Conservation (phyloP, 768 basidiomycete genomes). For the Lactifluus volemus region DNA sequence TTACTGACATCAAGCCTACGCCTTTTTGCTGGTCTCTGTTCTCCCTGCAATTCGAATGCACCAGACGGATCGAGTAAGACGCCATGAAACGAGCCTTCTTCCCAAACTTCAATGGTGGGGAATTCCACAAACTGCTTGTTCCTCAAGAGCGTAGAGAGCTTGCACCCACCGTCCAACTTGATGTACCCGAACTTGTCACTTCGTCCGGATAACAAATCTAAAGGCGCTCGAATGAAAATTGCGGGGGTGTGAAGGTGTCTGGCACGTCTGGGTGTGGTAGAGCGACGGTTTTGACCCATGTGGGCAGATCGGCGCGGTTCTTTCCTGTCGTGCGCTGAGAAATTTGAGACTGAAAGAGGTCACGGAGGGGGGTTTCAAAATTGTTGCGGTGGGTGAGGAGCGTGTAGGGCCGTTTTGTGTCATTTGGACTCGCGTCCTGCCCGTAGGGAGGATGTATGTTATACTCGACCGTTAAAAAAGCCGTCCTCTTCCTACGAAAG, state of each 20-base stretch:
- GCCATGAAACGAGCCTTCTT: slow-evolving; percentile 50
- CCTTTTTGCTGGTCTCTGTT: slow-evolving; percentile 40
- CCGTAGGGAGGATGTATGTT: slow-evolving; percentile 49
- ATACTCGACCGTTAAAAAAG: slow-evolving; percentile 66
- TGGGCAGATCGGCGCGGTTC: slow-evolving; percentile 37
- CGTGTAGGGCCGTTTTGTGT: slow-evolving; percentile 33
- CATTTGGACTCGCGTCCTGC: slow-evolving; percentile 33
- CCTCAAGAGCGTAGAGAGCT: slow-evolving; percentile 41
- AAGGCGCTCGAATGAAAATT: slow-evolving; percentile 50
- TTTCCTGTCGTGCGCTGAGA: slow-evolving; percentile 34
- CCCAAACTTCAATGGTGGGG: slow-evolving; percentile 73
- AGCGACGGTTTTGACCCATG: slow-evolving; percentile 50
- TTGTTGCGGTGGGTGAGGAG: slow-evolving; percentile 60
- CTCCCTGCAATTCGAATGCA: slow-evolving; percentile 28
- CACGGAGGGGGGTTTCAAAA: slow-evolving; percentile 40
- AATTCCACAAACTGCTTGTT: slow-evolving; percentile 73
- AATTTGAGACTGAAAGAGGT: slow-evolving; percentile 40
- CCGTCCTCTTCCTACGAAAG: slow-evolving; percentile 49
- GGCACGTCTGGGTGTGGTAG: slow-evolving; percentile 46
- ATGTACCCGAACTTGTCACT: slow-evolving; percentile 35
- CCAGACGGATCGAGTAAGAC: slow-evolving; percentile 50
- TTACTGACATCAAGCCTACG: slow-evolving; percentile 44
- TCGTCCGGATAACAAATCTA: slow-evolving; percentile 23
- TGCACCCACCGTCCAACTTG: slow-evolving; percentile 42
- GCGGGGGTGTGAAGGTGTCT: slow-evolving; percentile 45